Base-by-base conservation (phyloP, 768 basidiomycete species). In the Termitomyces sp. region DNA sequence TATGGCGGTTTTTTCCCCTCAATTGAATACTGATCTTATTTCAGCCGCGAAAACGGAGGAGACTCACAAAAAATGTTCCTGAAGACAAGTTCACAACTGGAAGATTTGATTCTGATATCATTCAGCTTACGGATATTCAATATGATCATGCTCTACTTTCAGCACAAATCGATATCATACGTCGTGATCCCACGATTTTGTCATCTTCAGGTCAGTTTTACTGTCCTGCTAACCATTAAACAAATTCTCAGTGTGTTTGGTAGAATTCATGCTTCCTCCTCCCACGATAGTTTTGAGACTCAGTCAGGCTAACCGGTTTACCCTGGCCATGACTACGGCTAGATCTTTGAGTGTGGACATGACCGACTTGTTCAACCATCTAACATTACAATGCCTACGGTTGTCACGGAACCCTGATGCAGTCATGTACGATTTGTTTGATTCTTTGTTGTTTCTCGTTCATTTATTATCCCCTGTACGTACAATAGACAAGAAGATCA, bases 311-410 rank as follows among this genome's bases (percentile, higher is more conserved):
- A 90, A 87, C 60, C 80, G 83, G 62, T 95, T 90, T 71, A 90
- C 86, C 63, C 76, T 82, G 53, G 96, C 96, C 3, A 82, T 96
- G 70, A 72, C 83, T 6, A 82, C 86, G 30, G 94, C 92, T 2
- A 80, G 83, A 35, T 83, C 82, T 46, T 80, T 97, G 43, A 77
- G 83, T 35, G 84, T 93, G 43, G 92, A 97, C 69, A 91, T 98
- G 89, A 84, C 86, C 3, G 88, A 92, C 61, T 65, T 96, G 12
- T 96, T 98, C 66, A 81, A 82, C 43, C 79, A 83, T 61, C 73
- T 98, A 61, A 85, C 93, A 0, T 76, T 75, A 38, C 86, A 92
- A 66, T 97, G 94, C 70, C 71, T 95, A 48, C 83, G 87, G 58
- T 74, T 97, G 44, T 81, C 88, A 58, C 81, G 78, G 64, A 81